Evolutionary conservation across 2,329 filamentous ascomycete genomes (phyloP).

Genomic region (Phialocephala subalpina): DNA sequence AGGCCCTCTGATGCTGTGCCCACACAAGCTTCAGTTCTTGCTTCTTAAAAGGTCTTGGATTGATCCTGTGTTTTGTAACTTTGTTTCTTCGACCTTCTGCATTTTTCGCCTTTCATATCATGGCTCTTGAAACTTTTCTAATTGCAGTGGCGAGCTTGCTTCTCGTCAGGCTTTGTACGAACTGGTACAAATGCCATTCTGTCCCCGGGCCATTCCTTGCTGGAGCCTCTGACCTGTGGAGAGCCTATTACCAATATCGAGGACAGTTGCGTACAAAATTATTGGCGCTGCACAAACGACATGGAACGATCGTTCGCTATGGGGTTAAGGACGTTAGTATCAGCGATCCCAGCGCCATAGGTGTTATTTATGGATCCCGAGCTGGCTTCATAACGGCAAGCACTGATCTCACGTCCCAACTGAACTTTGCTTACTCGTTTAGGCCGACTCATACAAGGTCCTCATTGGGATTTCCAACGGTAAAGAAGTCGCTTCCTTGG

Average conservation of each 20-base stretch:
- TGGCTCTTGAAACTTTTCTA: not conserved
- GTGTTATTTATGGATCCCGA: slow-evolving; percentile 22
- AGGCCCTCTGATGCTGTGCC: not conserved
- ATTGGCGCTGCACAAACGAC: slow-evolving; percentile 17
- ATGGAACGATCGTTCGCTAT: slow-evolving; percentile 21
- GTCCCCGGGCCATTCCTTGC: slow-evolving; percentile 22
- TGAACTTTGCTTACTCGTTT: too few relatives aligned
- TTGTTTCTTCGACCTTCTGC: not conserved
- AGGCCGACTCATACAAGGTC: slow-evolving; percentile 20
- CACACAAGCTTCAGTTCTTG: not conserved
- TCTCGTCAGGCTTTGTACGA: not conserved
- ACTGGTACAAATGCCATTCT: not conserved
- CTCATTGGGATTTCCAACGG: slow-evolving; percentile 21
- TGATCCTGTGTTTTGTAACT: not conserved
- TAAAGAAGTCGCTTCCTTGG: slow-evolving; percentile 17
- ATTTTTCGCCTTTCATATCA: not conserved
- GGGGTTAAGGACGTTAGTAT: slow-evolving; percentile 43
- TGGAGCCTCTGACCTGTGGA: slow-evolving; percentile 18
- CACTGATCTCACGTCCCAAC: not conserved
- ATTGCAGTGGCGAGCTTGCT: not conserved
- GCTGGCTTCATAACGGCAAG: slow-evolving; percentile 22
- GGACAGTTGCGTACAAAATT: slow-evolving; percentile 17
- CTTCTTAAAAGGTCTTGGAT: not conserved
- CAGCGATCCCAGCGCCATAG: slow-evolving; percentile 39
- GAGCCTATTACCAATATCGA: slow-evolving; percentile 22